Conservation (phyloP, 192 early-diverging fungal species). For the Coemansia sp. region DNA sequence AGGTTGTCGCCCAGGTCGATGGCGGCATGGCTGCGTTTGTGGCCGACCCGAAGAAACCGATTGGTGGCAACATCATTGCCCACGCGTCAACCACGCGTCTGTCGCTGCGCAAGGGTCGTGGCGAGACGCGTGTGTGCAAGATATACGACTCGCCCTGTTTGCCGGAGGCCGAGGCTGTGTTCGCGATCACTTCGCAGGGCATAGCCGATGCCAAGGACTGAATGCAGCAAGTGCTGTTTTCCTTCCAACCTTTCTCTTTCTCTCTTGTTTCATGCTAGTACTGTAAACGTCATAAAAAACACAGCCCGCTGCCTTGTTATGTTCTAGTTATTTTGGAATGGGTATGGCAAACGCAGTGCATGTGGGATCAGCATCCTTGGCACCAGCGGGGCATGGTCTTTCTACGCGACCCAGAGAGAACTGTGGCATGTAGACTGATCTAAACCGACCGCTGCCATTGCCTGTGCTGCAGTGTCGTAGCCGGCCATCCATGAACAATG, state of each 20-base stretch:
- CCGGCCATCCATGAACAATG: conserved; percentile 50
- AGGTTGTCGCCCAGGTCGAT: conserved; percentile 94
- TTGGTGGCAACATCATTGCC: conserved; percentile 97
- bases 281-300: neutral
- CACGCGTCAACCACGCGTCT: conserved; percentile 96
- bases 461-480: conserved; percentile 44
- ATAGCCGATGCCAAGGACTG: conserved; percentile 86
- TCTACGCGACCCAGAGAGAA: conserved; percentile 32
- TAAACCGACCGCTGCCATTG: conserved; percentile 16
- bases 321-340: neutral
- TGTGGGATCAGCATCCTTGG: neutral
- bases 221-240: neutral
- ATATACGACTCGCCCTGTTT: conserved; percentile 96
- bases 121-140: conserved; percentile 92
- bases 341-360: conserved; percentile 31
- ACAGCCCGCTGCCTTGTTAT: neutral
- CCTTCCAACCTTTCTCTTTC: conserved; percentile 5
- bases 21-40: conserved; percentile 86
- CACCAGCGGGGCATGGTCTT: neutral
- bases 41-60: conserved; percentile 91
- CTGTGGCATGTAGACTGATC: conserved; percentile 48
- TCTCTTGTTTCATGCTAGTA: neutral
- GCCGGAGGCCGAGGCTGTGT: conserved; percentile 88
- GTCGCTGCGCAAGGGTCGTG: conserved; percentile 88
- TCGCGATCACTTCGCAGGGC: conserved; percentile 87